Evolutionary conservation across 202 grass and related monocot genomes (phyloP).

Genomic region (Brachypodium distachyon): DNA sequence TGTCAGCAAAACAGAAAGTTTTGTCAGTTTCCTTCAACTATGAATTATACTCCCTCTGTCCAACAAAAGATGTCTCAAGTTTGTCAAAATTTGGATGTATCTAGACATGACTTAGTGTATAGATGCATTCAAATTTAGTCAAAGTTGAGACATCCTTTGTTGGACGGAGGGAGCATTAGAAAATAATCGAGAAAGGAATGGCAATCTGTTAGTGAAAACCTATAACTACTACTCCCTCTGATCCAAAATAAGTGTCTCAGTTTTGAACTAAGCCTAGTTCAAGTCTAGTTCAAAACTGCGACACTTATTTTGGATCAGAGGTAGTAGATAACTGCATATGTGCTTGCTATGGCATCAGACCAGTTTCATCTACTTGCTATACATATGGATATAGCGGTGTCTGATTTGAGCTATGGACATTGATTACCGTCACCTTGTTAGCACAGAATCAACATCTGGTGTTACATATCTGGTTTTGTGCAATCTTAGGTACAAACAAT

Average conservation of each 20-base stretch:
- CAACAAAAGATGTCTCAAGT: too few species aligned
- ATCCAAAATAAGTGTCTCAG: too few species aligned
- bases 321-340: not conserved
- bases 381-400: not conserved
- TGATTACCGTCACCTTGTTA: not conserved
- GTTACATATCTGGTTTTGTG: not conserved
- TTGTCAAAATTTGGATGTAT: too few species aligned
- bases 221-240: conserved; percentile 3
- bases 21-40: conserved; percentile 17
- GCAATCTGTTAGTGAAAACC: not conserved
- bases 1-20: conserved; percentile 32
- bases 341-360: not conserved
- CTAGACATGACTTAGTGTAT: too few species aligned
- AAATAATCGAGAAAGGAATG: not conserved
- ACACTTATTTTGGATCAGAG: too few species aligned
- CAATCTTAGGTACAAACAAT: not conserved
- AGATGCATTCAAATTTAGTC: too few species aligned
- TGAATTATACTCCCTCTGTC: not conserved
- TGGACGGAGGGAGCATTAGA: not conserved
- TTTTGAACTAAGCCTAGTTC: too few species aligned
- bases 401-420: not conserved
- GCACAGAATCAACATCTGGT: not conserved
- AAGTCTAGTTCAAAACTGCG: too few species aligned
- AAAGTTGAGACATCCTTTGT: too few species aligned
- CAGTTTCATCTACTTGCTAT: not conserved